These are phyloP conservation scores for Codiaeum variegatum DNA, from an alignment of 441 rosid genomes.

Conservation along the genomic window DNA sequence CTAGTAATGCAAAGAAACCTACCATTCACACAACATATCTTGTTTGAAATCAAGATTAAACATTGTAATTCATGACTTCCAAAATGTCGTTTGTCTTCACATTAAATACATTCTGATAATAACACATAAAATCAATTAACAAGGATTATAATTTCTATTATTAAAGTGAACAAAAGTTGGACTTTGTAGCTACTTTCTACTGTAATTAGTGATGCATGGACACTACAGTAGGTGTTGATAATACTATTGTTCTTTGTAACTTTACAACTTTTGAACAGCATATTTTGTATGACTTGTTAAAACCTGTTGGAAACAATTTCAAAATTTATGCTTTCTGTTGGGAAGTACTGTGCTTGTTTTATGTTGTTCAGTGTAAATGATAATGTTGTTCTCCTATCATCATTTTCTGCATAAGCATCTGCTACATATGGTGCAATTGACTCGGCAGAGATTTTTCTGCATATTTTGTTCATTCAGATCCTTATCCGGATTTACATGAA, in stretches of 20 bases:
- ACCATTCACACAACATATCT: not conserved
- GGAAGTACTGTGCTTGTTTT: not conserved
- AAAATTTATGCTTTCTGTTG: constrained; percentile 2
- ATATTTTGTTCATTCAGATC: constrained; percentile 17
- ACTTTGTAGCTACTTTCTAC: not conserved
- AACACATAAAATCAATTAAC: not conserved
- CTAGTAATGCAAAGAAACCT: not conserved
- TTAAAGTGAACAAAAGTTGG: not conserved
- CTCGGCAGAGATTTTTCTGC: constrained; percentile 18
- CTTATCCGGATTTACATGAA: constrained; percentile 24
- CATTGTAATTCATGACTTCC: not conserved
- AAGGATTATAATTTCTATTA: not conserved
- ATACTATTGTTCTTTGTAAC: not conserved
- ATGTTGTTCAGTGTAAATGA: not conserved
- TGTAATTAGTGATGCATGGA: not conserved
- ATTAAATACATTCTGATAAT: not conserved
- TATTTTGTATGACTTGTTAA: not conserved
- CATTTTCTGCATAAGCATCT: constrained; percentile 12
- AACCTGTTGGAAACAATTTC: not conserved
- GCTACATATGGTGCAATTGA: constrained; percentile 10
- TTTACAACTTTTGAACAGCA: not conserved
- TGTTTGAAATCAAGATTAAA: not conserved
- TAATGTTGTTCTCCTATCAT: no score
- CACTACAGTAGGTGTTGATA: not conserved
- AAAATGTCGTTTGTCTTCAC: not conserved